phyloP scores from a whole-genome alignment of 371 early-diverging fungal species.

The Mucor plumbeus region DNA sequence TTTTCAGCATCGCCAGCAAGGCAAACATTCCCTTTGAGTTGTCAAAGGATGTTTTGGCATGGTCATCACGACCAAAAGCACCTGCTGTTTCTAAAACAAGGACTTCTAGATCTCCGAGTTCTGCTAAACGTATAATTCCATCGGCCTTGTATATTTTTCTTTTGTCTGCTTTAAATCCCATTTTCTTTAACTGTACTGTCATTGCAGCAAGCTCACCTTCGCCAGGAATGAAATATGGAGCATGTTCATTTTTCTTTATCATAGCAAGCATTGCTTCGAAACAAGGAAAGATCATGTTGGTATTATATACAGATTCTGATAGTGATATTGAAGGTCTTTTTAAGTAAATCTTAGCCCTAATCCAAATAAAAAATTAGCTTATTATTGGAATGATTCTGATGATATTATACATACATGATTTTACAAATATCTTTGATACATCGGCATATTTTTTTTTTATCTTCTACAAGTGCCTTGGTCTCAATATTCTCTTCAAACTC shows the following conservation, averaged over 20 bases:
- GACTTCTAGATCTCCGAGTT: conserved; percentile 19
- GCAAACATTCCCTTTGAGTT: conserved; percentile 30
- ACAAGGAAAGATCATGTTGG: conserved; percentile 25
- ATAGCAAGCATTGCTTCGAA: conserved; percentile 21
- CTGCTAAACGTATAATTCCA: conserved; percentile 13
- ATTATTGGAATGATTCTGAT: conserved; percentile 24
- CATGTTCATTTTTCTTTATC: conserved; percentile 18
- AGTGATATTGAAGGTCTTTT: conserved; percentile 24
- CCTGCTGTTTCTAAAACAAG: conserved; percentile 29
- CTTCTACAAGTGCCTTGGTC: conserved; percentile 18
- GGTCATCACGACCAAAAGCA: conserved; percentile 21
- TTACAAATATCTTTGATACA: conserved; percentile 17
- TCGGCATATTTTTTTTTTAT: conserved; percentile 13
- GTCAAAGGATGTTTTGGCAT: conserved; percentile 22
- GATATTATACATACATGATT: conserved; percentile 27
- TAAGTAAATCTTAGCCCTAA: conserved; percentile 20
- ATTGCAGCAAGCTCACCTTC: conserved; percentile 18
- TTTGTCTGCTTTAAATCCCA: conserved; percentile 25
- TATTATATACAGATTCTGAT: conserved; percentile 24
- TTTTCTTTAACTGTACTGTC: no score
- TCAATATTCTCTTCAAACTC: conserved; percentile 21
- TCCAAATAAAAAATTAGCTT: conserved; percentile 19
- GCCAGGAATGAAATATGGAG: conserved; percentile 31
- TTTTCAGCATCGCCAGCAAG: conserved; percentile 21
- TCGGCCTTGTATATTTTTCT: conserved; percentile 26